Percentiles rank a stretch among this genome's conserved stretches.
phyloP scores from a whole-genome alignment of 116 monocot species.

The Papilionanthe hybrid region DNA sequence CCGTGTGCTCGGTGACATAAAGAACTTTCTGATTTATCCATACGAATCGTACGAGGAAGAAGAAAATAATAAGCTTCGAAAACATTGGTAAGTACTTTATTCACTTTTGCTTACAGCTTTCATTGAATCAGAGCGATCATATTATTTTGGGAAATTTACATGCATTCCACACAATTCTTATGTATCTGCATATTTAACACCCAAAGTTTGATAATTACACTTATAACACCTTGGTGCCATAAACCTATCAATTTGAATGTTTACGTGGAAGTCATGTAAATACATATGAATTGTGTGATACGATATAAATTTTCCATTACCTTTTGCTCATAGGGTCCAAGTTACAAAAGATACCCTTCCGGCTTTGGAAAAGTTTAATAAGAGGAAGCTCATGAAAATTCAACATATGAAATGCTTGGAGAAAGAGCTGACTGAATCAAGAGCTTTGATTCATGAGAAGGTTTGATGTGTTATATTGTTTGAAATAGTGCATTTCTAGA shows the following conservation, averaged over 20 bases:
- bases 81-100: constrained; percentile 53
- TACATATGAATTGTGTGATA: no score
- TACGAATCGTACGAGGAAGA: constrained; percentile 53
- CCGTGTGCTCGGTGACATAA: constrained; percentile 64
- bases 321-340: background rate
- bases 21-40: constrained; percentile 36
- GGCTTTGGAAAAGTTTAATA: constrained; percentile 23
- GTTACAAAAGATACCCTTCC: constrained; percentile 21
- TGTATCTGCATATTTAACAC: no score
- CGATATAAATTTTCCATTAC: no score
- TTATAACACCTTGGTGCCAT: no score
- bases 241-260: no score
- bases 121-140: background rate
- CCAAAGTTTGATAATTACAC: no score
- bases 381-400: constrained; percentile 21
- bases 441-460: constrained; percentile 18
- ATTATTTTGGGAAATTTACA: background rate
- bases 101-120: background rate
- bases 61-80: constrained; percentile 43
- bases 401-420: constrained; percentile 23
- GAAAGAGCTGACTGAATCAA: constrained; percentile 21
- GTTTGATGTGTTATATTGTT: background rate
- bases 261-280: no score
- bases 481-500: no score
- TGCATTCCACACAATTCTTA: no score